Conservation (phyloP, 495 filamentous ascomycete genomes). For the Terfezia boudieri region DNA sequence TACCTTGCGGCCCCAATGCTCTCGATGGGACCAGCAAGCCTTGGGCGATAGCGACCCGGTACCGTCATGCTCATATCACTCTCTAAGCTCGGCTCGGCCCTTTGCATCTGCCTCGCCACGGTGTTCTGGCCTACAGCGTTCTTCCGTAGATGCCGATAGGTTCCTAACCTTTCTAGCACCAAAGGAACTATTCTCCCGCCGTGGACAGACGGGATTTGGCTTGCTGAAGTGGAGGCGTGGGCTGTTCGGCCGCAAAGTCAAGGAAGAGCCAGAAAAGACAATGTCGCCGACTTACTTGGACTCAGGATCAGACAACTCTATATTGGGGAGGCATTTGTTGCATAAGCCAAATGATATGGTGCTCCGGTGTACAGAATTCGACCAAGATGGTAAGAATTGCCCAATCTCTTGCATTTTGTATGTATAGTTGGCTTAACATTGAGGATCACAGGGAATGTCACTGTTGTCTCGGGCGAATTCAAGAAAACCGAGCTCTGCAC, state of each 20-base stretch:
- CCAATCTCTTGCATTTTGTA: neutral
- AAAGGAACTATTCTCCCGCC: too few species aligned
- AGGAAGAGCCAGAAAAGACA: slow-evolving; percentile 11
- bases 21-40: too few species aligned
- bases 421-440: neutral
- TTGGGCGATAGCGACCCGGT: too few species aligned
- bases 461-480: slow-evolving; percentile 86
- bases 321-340: slow-evolving; percentile 7
- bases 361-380: slow-evolving; percentile 82
- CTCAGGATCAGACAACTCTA: slow-evolving; percentile 15
- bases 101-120: too few species aligned
- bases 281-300: slow-evolving; percentile 16
- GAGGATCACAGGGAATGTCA: slow-evolving; percentile 40
- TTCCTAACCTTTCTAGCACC: too few species aligned
- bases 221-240: neutral
- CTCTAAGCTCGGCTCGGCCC: too few species aligned
- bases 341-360: slow-evolving; percentile 9
- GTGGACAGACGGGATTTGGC: too few species aligned
- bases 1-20: too few species aligned
- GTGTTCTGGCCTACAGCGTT: too few species aligned
- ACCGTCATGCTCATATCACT: too few species aligned
- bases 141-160: too few species aligned
- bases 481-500: slow-evolving; percentile 92
- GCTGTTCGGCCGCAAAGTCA: slow-evolving; percentile 9
- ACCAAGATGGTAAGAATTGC: slow-evolving; percentile 37